These are phyloP conservation scores for Leishmania major DNA, from an alignment of 208 protist genomes.

Conservation along the genomic window DNA sequence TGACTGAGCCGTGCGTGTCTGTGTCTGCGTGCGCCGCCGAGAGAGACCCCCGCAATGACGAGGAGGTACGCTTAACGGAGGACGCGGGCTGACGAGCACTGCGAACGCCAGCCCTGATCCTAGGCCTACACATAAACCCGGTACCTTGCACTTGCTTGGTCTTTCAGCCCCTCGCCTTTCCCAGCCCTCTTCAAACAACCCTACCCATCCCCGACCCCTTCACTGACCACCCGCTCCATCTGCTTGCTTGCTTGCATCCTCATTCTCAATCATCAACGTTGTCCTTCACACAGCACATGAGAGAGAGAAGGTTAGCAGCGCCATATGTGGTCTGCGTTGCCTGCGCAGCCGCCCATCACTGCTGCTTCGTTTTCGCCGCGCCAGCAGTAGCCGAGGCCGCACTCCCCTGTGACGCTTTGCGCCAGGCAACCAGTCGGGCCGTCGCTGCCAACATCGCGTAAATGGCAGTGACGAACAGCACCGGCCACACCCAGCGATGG, in stretches of 20 bases:
- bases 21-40: not conserved
- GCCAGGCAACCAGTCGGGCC: constrained; percentile 10
- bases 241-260: not conserved
- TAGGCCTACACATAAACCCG: not conserved
- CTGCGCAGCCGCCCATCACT: constrained; percentile 12
- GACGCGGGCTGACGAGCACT: not conserved
- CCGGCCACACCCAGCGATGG: constrained; percentile 47
- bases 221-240: not conserved
- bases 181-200: not conserved
- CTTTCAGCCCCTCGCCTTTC: no score
- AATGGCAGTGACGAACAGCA: constrained; percentile 36
- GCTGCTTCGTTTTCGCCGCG: constrained; percentile 15
- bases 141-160: not conserved
- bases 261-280: not conserved
- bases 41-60: not conserved
- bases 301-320: not conserved
- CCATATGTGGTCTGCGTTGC: not conserved
- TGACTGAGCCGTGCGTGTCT: not conserved
- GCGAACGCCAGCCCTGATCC: not conserved
- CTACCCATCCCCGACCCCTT: not conserved
- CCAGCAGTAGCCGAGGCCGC: not conserved
- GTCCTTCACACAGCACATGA: not conserved
- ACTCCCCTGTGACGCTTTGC: constrained; percentile 7
- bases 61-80: not conserved
- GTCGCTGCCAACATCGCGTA: constrained; percentile 37